Conservation (phyloP, 164 flowering plant genomes). For the Annona cherimola region DNA sequence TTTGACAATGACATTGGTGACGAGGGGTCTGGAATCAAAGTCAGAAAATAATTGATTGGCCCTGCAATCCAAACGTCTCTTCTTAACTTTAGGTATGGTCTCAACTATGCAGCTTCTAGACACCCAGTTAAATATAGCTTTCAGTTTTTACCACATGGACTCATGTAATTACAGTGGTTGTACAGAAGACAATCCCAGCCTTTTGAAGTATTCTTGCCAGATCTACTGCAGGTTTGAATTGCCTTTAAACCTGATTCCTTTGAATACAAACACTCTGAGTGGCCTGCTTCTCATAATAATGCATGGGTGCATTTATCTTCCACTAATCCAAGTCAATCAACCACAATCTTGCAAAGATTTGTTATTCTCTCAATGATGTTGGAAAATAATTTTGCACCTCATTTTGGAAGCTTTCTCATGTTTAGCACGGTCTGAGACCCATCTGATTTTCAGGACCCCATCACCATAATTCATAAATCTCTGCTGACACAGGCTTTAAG, state of each 20-base stretch:
- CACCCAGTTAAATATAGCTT: not conserved
- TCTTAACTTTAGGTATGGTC: constrained; percentile 79
- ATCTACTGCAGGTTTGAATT: constrained; percentile 68
- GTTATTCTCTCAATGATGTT: too few species aligned
- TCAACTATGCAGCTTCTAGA: not conserved
- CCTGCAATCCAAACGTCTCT: constrained; percentile 71
- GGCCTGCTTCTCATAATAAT: too few species aligned
- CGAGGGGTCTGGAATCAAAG: constrained; percentile 32
- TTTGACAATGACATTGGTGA: constrained; percentile 17
- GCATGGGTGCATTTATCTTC: too few species aligned
- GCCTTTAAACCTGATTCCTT: not conserved
- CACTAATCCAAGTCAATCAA: too few species aligned
- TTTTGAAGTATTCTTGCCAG: constrained; percentile 85
- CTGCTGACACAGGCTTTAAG: too few species aligned
- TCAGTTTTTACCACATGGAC: not conserved
- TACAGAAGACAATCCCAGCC: constrained; percentile 54
- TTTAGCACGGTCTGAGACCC: too few species aligned
- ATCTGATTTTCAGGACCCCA: too few species aligned
- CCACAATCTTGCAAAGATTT: too few species aligned
- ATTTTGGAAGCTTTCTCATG: too few species aligned
- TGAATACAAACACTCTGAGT: too few species aligned
- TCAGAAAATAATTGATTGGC: constrained; percentile 48
- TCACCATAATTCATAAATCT: too few species aligned
- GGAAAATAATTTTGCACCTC: too few species aligned
- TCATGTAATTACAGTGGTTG: constrained; percentile 64